Base-by-base conservation (phyloP, 768 basidiomycete species). In the Macrolepiota fuliginosa region DNA sequence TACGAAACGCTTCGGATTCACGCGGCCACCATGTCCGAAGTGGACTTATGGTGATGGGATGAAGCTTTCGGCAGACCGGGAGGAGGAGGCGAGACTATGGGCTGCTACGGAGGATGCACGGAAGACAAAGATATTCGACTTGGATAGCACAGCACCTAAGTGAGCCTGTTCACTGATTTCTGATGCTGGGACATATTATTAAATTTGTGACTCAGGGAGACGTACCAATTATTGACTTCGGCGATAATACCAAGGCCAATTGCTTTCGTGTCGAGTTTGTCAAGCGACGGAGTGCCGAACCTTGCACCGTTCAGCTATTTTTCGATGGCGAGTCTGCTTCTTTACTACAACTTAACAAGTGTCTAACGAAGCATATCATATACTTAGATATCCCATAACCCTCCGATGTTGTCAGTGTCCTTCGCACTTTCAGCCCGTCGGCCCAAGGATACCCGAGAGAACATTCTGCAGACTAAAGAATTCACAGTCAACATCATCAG, bases 401-500 rank as follows among this genome's bases (percentile, higher is more conserved):
- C 90, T 2, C 87, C 90, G 0, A 74, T 87, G 60, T 66, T 92
- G 64, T 84, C 83, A 72, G 67, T 92, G 52, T 87, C 86, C 5
- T 84, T 89, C 69, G 75, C 76, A 25, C 66, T 80, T 49, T 76
- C 77, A 22, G 74, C 72, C 42, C 74, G 74, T 27, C 72, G 74
- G 37, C 77, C 79, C 40, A 84, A 86, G 69, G 88, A 91, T 68
- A 88, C 86, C 17, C 78, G 83, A 53, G 77, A 80, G 62, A 92
- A 92, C 63, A 88, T 91, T 63, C 71, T 82, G 53, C 74, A 76
- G 0, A 88, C 83, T 15, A 86, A 84, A 63, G 79, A 89, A 68
- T 93, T 92, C 71, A 86, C 85, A 7, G 83, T 88, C 54, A 89
- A 84, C 66, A 84, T 89, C 56, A 84, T 94, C 65, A 89, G 86